Evolutionary conservation across 2,329 filamentous ascomycete genomes (phyloP).

Genomic region (Neonectria punicea): DNA sequence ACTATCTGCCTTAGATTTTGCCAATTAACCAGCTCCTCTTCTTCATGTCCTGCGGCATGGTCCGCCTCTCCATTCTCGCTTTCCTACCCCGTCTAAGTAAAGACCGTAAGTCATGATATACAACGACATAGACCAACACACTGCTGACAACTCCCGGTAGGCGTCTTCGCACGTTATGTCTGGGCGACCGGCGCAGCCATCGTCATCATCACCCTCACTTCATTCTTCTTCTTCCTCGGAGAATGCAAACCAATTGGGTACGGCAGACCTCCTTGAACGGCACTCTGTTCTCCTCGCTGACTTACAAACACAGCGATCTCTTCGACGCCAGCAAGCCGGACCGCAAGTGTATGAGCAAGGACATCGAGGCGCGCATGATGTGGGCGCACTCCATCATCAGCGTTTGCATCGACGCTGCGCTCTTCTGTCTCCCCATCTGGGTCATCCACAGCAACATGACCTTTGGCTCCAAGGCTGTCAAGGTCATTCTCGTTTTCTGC

Average conservation of each 20-base stretch:
- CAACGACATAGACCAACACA: background rate
- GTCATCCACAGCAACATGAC: conserved; percentile 51
- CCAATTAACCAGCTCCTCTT: conserved; percentile 36
- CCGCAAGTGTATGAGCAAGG: conserved; percentile 31
- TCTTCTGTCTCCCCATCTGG: conserved; percentile 50
- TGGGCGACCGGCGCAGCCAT: conserved; percentile 28
- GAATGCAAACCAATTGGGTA: conserved; percentile 36
- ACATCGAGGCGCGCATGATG: conserved; percentile 45
- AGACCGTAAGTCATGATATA: conserved; percentile 28
- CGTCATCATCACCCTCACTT: conserved; percentile 20
- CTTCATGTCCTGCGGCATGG: conserved; percentile 33
- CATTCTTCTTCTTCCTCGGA: conserved; percentile 37
- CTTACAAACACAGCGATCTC: conserved; percentile 29
- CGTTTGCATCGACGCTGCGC: conserved; percentile 47
- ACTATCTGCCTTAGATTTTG: conserved; percentile 9
- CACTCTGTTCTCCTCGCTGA: background rate
- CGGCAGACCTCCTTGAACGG: background rate
- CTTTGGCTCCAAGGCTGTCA: conserved; percentile 46
- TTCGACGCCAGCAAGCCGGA: conserved; percentile 22
- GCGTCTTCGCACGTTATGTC: conserved; percentile 27
- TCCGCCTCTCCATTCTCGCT: conserved; percentile 37
- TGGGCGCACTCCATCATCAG: conserved; percentile 46
- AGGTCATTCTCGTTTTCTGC: conserved; percentile 51
- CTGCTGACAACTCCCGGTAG: conserved; percentile 8
- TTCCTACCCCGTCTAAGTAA: conserved; percentile 35